Evolutionary conservation across 495 filamentous ascomycete species (phyloP).

Genomic region (Daldinia loculata): DNA sequence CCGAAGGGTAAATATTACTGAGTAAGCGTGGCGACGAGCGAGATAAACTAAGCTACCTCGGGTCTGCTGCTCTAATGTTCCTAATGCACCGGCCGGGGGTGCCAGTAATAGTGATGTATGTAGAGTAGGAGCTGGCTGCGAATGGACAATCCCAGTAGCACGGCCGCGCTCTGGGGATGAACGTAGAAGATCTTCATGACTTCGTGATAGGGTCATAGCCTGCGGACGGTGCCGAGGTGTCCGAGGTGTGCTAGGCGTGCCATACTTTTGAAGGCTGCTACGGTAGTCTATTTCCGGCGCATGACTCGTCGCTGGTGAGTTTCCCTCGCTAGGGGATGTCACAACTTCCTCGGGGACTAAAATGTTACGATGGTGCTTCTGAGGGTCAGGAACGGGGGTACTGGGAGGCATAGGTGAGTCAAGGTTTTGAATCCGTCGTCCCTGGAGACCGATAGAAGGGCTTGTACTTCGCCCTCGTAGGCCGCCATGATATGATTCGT

Average conservation of each 20-base stretch:
- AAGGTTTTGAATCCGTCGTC: slow-evolving; percentile 63
- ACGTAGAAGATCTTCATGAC: slow-evolving; percentile 47
- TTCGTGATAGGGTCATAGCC: slow-evolving; percentile 47
- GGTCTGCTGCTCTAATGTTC: slow-evolving; percentile 49
- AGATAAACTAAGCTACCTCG: slow-evolving; percentile 42
- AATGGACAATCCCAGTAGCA: slow-evolving; percentile 32
- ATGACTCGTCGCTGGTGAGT: slow-evolving; percentile 37
- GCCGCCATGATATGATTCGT: slow-evolving; percentile 59
- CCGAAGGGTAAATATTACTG: slow-evolving; percentile 42
- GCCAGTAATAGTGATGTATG: slow-evolving; percentile 65
- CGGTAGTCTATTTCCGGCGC: slow-evolving; percentile 42
- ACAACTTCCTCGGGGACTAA: slow-evolving; percentile 40
- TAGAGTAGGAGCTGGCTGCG: slow-evolving; percentile 47
- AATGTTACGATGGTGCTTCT: slow-evolving; percentile 43
- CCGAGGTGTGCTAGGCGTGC: slow-evolving; percentile 42
- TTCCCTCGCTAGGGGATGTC: slow-evolving; percentile 47
- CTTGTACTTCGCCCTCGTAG: slow-evolving; percentile 48
- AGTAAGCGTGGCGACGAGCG: slow-evolving; percentile 28
- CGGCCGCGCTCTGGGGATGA: slow-evolving; percentile 28
- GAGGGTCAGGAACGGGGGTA: slow-evolving; percentile 55
- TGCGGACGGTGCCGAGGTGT: slow-evolving; percentile 48
- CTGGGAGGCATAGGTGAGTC: slow-evolving; percentile 61
- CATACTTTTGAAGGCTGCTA: slow-evolving; percentile 47
- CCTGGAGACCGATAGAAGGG: slow-evolving; percentile 53
- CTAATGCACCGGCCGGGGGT: slow-evolving; percentile 58